phyloP scores from a whole-genome alignment of 2,329 filamentous ascomycete species.

The Rutstroemia sydowiana region DNA sequence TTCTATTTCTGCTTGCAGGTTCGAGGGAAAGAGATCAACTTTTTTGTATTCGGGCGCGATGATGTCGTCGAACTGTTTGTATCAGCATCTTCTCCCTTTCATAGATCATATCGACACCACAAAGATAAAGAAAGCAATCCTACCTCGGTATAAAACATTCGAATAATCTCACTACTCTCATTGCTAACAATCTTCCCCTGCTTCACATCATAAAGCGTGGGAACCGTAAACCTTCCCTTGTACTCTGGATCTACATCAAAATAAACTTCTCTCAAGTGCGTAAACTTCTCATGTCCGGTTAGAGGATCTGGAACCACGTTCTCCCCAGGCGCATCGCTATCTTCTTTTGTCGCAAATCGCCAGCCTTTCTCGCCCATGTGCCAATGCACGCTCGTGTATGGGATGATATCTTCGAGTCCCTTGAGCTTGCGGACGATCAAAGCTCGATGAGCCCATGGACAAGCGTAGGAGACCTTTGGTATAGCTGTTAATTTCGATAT shows the following conservation, averaged over 20 bases:
- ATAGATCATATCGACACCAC: not conserved
- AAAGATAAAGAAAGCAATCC: slow-evolving; percentile 35
- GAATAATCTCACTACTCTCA: slow-evolving; percentile 76
- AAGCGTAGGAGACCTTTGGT: slow-evolving; percentile 31
- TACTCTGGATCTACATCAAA: slow-evolving; percentile 60
- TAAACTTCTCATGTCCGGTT: slow-evolving; percentile 53
- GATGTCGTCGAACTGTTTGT: slow-evolving; percentile 61
- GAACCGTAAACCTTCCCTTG: slow-evolving; percentile 61
- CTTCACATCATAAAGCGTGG: slow-evolving; percentile 59
- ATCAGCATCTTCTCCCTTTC: not conserved
- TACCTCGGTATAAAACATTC: slow-evolving; percentile 72
- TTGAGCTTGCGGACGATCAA: slow-evolving; percentile 87
- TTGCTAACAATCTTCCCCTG: slow-evolving; percentile 69
- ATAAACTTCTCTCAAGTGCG: slow-evolving; percentile 62
- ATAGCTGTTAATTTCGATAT: slow-evolving; percentile 14
- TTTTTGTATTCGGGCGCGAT: slow-evolving; percentile 51
- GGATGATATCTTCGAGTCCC: slow-evolving; percentile 79
- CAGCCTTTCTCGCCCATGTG: slow-evolving; percentile 64
- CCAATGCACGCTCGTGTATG: slow-evolving; percentile 37
- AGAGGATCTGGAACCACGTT: slow-evolving; percentile 59
- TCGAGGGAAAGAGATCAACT: slow-evolving; percentile 60
- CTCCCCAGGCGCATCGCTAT: slow-evolving; percentile 47
- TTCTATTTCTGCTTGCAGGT: slow-evolving; percentile 61
- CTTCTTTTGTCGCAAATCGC: slow-evolving; percentile 55
- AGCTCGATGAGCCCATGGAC: slow-evolving; percentile 74